These are phyloP conservation scores for Angophora floribunda DNA, from an alignment of 345 rosid genomes.

Conservation along the genomic window DNA sequence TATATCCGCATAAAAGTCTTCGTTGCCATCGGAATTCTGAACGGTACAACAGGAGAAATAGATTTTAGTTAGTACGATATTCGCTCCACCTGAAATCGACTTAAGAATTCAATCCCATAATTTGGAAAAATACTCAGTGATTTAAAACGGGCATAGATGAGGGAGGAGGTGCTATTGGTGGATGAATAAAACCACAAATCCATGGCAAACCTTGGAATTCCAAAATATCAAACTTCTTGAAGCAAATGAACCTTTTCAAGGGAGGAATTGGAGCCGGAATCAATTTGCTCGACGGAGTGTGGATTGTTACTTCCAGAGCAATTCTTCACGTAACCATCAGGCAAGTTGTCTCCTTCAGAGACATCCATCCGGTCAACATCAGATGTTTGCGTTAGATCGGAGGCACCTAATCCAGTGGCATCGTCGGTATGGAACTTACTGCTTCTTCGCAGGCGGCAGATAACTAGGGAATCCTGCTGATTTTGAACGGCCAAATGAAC, in stretches of 20 bases:
- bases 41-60: background rate
- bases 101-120: background rate
- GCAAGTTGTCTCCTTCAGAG: background rate
- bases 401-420: background rate
- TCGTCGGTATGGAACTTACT: background rate
- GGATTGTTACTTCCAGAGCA: conserved; percentile 26
- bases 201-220: background rate
- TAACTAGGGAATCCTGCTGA: conserved; percentile 55
- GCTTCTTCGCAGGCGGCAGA: conserved; percentile 67
- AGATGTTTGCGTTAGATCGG: conserved; percentile 3
- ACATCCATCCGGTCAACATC: background rate
- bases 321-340: conserved; percentile 16
- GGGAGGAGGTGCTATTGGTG: background rate
- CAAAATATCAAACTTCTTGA: background rate
- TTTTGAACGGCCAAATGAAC: background rate
- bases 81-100: background rate
- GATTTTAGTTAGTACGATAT: background rate
- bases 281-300: background rate
- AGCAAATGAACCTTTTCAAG: background rate
- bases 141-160: background rate
- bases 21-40: conserved; percentile 25
- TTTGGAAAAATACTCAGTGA: background rate
- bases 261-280: background rate
- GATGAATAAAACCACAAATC: background rate
- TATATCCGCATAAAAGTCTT: conserved; percentile 54